phyloP scores from a whole-genome alignment of 2,329 filamentous ascomycete species.

The Cladosporium velox region DNA sequence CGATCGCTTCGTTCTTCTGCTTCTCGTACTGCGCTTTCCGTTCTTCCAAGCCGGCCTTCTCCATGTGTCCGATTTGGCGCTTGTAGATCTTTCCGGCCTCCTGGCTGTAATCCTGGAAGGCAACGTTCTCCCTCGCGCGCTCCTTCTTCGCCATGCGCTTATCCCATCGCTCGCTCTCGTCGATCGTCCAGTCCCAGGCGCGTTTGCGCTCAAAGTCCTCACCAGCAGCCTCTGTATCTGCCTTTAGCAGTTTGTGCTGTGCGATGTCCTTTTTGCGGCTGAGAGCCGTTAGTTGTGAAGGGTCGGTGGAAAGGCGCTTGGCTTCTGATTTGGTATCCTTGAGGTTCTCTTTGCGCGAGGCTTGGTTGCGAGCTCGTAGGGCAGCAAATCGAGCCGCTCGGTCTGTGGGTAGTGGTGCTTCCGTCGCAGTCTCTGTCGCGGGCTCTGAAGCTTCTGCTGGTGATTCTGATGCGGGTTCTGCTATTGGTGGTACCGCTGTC shows the following conservation, averaged over 20 bases:
- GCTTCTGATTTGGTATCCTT: constrained; percentile 83
- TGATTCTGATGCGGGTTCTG: constrained; percentile 22
- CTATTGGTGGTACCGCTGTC: constrained; percentile 20
- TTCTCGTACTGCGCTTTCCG: constrained; percentile 76
- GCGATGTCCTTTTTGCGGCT: constrained; percentile 84
- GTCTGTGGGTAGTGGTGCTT: constrained; percentile 47
- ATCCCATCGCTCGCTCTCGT: constrained; percentile 94
- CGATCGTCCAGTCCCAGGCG: constrained; percentile 97
- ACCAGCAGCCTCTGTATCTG: constrained; percentile 79
- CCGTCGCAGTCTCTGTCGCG: constrained; percentile 11
- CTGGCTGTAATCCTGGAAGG: constrained; percentile 84
- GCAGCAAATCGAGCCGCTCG: constrained; percentile 81
- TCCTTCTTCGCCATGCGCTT: constrained; percentile 84
- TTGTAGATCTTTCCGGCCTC: constrained; percentile 94
- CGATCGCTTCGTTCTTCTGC: constrained; percentile 81
- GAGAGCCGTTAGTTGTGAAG: constrained; percentile 73
- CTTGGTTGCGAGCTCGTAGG: constrained; percentile 68
- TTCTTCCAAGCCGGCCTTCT: constrained; percentile 45
- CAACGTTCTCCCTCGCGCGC: constrained; percentile 76
- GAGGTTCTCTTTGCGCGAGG: constrained; percentile 68
- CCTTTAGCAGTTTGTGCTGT: constrained; percentile 88
- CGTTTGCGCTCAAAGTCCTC: constrained; percentile 97
- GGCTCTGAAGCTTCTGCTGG: constrained; percentile 11
- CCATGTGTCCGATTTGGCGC: constrained; percentile 76
- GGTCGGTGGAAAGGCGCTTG: constrained; percentile 75